phyloP scores from a whole-genome alignment of 495 filamentous ascomycete species.

The Peziza echinospora region DNA sequence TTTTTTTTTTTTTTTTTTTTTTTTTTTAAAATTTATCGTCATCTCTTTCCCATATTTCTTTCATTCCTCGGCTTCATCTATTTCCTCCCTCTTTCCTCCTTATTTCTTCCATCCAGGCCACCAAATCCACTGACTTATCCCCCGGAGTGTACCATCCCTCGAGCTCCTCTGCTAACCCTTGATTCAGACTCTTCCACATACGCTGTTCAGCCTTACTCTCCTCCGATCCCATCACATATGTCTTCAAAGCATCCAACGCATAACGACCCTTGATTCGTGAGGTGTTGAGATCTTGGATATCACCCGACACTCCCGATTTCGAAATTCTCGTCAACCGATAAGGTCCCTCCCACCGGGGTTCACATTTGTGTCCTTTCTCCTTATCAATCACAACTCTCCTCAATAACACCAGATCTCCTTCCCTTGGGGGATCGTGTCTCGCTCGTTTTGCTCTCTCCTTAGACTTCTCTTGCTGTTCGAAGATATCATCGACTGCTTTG shows the following conservation, averaged over 20 bases:
- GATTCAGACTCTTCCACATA: too few relatives aligned
- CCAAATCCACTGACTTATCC: too few relatives aligned
- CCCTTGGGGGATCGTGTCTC: not conserved
- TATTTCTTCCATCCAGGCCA: too few relatives aligned
- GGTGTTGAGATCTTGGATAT: not conserved
- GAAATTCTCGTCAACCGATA: not conserved
- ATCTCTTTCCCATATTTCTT: too few relatives aligned
- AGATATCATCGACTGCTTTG: not conserved
- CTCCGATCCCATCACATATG: not conserved
- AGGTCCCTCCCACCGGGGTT: slow-evolving; percentile 1
- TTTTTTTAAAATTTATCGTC: too few relatives aligned
- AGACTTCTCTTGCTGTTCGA: not conserved
- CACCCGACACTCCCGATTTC: not conserved
- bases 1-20: too few relatives aligned
- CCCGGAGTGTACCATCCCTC: too few relatives aligned
- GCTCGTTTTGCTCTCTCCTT: not conserved
- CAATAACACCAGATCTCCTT: not conserved
- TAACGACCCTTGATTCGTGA: not conserved
- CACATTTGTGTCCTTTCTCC: too few relatives aligned
- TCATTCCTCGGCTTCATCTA: too few relatives aligned
- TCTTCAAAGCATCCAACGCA: not conserved
- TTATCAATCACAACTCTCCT: not conserved
- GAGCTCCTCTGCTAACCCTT: too few relatives aligned
- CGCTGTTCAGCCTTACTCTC: too few relatives aligned
- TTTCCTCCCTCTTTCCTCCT: too few relatives aligned